Base-by-base conservation (phyloP, 441 rosid species). In the Arabidopsis hybrid region DNA sequence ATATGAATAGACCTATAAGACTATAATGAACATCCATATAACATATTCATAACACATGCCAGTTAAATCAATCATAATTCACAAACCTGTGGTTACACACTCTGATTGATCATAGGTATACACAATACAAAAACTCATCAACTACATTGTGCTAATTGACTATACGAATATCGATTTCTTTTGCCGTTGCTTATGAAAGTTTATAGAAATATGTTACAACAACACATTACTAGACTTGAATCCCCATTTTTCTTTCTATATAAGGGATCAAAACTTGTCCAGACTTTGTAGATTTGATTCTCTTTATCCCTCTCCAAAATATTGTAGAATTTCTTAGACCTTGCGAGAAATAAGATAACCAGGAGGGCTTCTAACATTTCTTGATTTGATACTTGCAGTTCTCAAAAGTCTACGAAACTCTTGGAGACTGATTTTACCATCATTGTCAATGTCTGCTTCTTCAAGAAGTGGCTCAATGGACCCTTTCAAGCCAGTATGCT, bases 371-470 rank as follows among this genome's bases (percentile, higher is more conserved):
- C 83, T 85, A 72, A 83, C 82, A 35, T 76, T 89, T 71, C 80
- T 78, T 35, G 98, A 86, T 67, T 87, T 78, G 35, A 95, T 83
- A 84, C 99, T 95, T 75, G 97, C 99, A 39, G 89, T 95, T 82
- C 99, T 85, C 81, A 95, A 68, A 68, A 95, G 95, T 70, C 91
- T 83, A 32, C 98, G 94, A 80, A 95, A 95, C 81, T 95, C 97
- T 4, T 86, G 57, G 32, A 95, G 89, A 77, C 99, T 95, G 69
- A 95, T 90, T 85, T 76, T 95, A 57, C 99, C 99, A 66, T 95
- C 99, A 77, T 90, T 87, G 73, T 95, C 99, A 0, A 93, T 86
- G 68, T 95, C 99, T 35, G 98, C 98, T 78, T 95, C 99, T 81
- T 95, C 99, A 35, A 95, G 95, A 52, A 93, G 86, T 60, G 99